phyloP scores from a whole-genome alignment of 352 stramenopile genomes.

The Pythium biforme region DNA sequence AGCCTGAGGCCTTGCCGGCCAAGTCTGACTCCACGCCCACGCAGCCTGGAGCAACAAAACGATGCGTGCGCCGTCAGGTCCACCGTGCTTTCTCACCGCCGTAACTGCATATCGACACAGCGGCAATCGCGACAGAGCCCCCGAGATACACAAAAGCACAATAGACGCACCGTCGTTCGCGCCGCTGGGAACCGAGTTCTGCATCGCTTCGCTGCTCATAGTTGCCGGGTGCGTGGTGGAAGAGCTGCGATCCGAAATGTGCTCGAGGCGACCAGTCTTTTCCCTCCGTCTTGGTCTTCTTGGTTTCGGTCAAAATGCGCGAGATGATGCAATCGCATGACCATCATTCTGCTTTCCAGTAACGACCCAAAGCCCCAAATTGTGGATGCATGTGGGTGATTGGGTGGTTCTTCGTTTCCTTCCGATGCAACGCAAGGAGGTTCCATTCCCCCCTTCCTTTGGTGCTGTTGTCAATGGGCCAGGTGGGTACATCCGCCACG shows the following conservation, averaged over 20 bases:
- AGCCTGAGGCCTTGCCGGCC: constrained; percentile 94
- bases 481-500: too few relatives aligned
- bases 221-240: too few relatives aligned
- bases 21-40: constrained; percentile 93
- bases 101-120: too few relatives aligned
- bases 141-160: too few relatives aligned
- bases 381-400: neutral
- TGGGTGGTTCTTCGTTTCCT: constrained; percentile 15
- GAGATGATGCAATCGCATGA: constrained; percentile 30
- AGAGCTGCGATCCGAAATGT: too few relatives aligned
- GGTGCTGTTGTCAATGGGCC: too few relatives aligned
- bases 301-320: neutral
- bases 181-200: constrained; percentile 46
- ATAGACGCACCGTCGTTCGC: constrained; percentile 54
- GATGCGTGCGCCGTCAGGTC: neutral
- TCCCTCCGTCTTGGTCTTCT: too few relatives aligned
- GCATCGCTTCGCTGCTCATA: constrained; percentile 35
- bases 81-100: constrained; percentile 11
- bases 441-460: too few relatives aligned
- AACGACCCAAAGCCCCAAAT: constrained; percentile 15
- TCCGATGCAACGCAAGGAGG: too few relatives aligned
- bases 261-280: neutral
- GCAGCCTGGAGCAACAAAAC: constrained; percentile 63
- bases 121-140: too few relatives aligned
- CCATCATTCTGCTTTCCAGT: constrained; percentile 18